These are phyloP conservation scores for Trichophyton mentagrophytes DNA, from an alignment of 2,329 filamentous ascomycete genomes.

Conservation along the genomic window DNA sequence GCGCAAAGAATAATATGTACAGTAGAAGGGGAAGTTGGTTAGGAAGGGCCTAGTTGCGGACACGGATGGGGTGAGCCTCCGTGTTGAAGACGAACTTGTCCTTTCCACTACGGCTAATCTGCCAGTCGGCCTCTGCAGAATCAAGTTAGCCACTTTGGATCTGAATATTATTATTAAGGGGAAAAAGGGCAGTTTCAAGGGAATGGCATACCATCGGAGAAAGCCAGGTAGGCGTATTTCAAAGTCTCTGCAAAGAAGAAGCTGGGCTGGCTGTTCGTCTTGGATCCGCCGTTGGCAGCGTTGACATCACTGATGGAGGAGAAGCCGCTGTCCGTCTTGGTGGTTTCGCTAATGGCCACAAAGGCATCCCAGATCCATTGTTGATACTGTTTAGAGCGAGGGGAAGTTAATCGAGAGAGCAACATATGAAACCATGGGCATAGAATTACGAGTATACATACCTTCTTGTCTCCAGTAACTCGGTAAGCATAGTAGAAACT, in stretches of 20 bases:
- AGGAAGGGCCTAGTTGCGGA: background rate
- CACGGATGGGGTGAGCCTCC: conserved; percentile 49
- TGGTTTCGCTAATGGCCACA: conserved; percentile 51
- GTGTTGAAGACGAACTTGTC: conserved; percentile 53
- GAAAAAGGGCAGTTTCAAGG: background rate
- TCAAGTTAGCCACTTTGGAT: background rate
- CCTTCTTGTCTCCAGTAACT: conserved; percentile 55
- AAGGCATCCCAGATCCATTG: conserved; percentile 78
- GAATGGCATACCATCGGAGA: conserved; percentile 26
- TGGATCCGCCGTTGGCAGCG: conserved; percentile 45
- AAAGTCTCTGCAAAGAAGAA: conserved; percentile 81
- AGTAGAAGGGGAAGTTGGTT: background rate
- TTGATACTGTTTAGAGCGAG: conserved; percentile 44
- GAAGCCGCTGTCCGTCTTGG: conserved; percentile 54
- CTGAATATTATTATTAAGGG: background rate
- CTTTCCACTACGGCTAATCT: conserved; percentile 38
- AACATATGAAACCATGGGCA: background rate
- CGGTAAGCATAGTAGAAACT: conserved; percentile 79
- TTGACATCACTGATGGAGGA: conserved; percentile 56
- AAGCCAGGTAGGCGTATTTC: conserved; percentile 70
- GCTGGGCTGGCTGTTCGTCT: conserved; percentile 64
- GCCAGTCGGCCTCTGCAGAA: conserved; percentile 44
- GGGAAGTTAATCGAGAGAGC: background rate
- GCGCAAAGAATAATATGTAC: background rate
- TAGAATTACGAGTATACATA: conserved; percentile 11